These are phyloP conservation scores for Leucosporidium yakuticum DNA, from an alignment of 768 basidiomycete genomes.

Conservation along the genomic window DNA sequence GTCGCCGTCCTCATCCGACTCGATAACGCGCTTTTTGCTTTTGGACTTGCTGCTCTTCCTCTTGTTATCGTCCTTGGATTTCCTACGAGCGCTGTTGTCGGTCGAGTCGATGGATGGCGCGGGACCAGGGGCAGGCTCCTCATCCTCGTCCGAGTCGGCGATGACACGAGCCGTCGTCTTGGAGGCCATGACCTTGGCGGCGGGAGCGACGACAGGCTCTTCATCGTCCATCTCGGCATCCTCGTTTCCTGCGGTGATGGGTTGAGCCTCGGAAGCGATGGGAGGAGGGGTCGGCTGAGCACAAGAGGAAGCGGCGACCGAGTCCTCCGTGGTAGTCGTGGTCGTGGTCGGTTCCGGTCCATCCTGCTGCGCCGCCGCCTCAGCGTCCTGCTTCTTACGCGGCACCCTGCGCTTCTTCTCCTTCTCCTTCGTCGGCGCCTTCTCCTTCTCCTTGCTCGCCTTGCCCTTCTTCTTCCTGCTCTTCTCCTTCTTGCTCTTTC, in stretches of 20 bases:
- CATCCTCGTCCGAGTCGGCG: conserved; percentile 9
- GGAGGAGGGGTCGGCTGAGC: conserved; percentile 36
- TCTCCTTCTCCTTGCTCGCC: neutral
- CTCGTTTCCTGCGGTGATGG: neutral
- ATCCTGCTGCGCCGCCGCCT: neutral
- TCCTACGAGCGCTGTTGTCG: too few species aligned
- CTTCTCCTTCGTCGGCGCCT: neutral
- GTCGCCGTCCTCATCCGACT: neutral
- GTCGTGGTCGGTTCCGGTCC: too few species aligned
- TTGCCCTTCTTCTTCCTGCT: conserved; percentile 1
- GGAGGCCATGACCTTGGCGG: neutral
- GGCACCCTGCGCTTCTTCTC: too few species aligned
- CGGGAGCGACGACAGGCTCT: neutral
- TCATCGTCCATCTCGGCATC: neutral
- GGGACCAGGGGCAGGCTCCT: neutral
- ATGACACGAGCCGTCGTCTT: conserved; percentile 23
- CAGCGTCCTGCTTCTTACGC: too few species aligned
- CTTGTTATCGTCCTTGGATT: neutral
- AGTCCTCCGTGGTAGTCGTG: too few species aligned
- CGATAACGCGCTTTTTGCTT: neutral
- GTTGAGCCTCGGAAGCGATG: neutral
- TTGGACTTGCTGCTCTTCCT: conserved; percentile 13
- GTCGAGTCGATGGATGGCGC: too few species aligned
- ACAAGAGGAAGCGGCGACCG: conserved; percentile 5
- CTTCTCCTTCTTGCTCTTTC: conserved; percentile 2